Evolutionary conservation across 2,329 filamentous ascomycete genomes (phyloP).

Genomic region (Beauveria sp.): DNA sequence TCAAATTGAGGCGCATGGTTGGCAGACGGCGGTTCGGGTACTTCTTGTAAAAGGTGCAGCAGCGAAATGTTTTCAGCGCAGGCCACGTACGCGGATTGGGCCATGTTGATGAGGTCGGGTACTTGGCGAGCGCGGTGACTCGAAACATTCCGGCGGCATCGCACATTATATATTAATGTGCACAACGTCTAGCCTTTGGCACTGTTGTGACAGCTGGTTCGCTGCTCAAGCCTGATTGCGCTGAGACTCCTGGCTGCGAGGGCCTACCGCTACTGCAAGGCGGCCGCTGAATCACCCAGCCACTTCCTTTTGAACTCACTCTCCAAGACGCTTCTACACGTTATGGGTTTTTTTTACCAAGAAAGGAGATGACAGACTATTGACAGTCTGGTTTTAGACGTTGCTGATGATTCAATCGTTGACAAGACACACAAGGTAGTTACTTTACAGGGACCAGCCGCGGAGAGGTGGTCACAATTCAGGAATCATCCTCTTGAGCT

Average conservation of each 20-base stretch:
- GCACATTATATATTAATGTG: neutral
- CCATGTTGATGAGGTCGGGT: neutral
- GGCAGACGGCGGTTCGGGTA: neutral
- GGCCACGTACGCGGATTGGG: neutral
- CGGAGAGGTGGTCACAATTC: too few species aligned
- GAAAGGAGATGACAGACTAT: neutral
- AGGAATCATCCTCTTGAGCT: too few species aligned
- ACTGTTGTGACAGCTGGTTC: neutral
- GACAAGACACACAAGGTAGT: too few species aligned
- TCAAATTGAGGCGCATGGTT: neutral
- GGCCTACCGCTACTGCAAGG: neutral
- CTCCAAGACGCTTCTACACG: too few species aligned
- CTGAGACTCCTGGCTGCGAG: neutral
- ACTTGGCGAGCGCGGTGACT: neutral
- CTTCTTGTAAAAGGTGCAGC: neutral
- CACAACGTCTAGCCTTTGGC: neutral
- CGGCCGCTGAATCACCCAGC: neutral
- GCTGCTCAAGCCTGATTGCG: neutral
- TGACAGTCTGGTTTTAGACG: too few species aligned
- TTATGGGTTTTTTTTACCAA: too few species aligned
- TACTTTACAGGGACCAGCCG: too few species aligned
- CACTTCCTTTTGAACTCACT: neutral
- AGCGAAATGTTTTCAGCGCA: constrained; percentile 3
- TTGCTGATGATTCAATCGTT: too few species aligned
- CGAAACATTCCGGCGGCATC: neutral